A percentile compares a stretch with the other conserved stretches of the same genome.
These are phyloP conservation scores for Phytophthora fragariaefolia DNA, from an alignment of 352 stramenopile species.

Conservation along the genomic window DNA sequence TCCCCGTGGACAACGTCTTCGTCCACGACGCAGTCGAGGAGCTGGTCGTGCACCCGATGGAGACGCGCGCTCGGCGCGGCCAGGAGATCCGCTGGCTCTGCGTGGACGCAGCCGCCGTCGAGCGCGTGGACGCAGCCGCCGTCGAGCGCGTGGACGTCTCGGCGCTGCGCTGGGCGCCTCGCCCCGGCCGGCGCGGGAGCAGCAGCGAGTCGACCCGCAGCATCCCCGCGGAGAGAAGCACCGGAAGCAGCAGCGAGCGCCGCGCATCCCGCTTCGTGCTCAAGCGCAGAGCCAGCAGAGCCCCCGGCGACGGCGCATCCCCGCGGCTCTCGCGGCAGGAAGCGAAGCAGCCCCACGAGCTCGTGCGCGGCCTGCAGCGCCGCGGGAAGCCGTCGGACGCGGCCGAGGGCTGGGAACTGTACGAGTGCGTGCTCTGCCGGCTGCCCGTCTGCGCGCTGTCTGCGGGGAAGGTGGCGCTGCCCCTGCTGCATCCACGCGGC, in stretches of 20 bases:
- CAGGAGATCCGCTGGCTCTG: conserved; percentile 45
- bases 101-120: conserved; percentile 37
- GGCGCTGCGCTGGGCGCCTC: conserved; percentile 2
- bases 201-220: not conserved
- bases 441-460: conserved; percentile 44
- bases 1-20: conserved; percentile 28
- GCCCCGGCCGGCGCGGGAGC: not conserved
- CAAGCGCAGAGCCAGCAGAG: conserved; percentile 14
- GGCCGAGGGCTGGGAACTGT: conserved; percentile 37
- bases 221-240: not conserved
- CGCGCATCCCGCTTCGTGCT: conserved; percentile 21
- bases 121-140: conserved; percentile 32
- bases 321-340: not conserved
- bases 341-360: not conserved
- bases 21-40: conserved; percentile 43
- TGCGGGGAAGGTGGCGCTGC: conserved; percentile 34
- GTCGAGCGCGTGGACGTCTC: conserved; percentile 27
- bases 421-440: conserved; percentile 51
- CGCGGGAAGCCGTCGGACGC: conserved; percentile 5
- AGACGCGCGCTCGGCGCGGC: conserved; percentile 29
- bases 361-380: conserved; percentile 29
- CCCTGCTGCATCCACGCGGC: conserved; percentile 20
- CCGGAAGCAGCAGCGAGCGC: not conserved
- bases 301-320: conserved; percentile 2
- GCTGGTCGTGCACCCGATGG: conserved; percentile 43